phyloP scores from a whole-genome alignment of 495 filamentous ascomycete species.

The Aspergillus sparsus region DNA sequence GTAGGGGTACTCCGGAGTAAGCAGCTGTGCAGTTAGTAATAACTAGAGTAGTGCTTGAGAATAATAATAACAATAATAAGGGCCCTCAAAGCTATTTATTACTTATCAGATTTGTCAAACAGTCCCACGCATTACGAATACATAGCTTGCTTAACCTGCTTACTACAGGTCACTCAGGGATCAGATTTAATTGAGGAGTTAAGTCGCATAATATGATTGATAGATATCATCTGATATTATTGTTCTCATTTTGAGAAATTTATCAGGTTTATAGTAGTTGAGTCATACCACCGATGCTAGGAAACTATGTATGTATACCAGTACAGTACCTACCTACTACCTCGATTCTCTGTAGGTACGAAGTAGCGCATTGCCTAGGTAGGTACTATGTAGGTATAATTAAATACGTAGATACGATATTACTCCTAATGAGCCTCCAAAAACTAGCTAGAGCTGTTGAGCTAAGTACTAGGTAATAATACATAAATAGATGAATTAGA shows the following conservation, averaged over 20 bases:
- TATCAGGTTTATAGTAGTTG: not conserved
- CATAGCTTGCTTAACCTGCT: not conserved
- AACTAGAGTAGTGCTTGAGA: not conserved
- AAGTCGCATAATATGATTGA: constrained; percentile 1
- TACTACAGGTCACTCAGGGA: constrained; percentile 7
- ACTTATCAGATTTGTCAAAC: constrained; percentile 18
- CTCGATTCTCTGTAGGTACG: no score
- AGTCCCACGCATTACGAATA: not conserved
- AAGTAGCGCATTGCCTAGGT: no score
- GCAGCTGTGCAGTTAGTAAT: not conserved
- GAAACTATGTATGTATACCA: no score
- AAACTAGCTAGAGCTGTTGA: no score
- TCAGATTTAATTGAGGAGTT: not conserved
- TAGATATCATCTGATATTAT: not conserved
- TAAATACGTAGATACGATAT: no score
- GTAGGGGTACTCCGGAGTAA: no score
- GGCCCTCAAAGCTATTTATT: not conserved
- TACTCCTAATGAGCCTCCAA: no score
- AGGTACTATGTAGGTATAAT: no score
- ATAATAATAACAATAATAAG: not conserved
- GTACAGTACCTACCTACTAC: no score
- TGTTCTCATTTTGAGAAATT: not conserved
- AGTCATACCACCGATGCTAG: not conserved
- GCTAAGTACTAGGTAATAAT: no score
- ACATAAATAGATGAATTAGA: no score